A percentile compares a stretch with the other conserved stretches of the same genome.
phyloP scores from a whole-genome alignment of 768 basidiomycete species.

The Tylopilus balloui region DNA sequence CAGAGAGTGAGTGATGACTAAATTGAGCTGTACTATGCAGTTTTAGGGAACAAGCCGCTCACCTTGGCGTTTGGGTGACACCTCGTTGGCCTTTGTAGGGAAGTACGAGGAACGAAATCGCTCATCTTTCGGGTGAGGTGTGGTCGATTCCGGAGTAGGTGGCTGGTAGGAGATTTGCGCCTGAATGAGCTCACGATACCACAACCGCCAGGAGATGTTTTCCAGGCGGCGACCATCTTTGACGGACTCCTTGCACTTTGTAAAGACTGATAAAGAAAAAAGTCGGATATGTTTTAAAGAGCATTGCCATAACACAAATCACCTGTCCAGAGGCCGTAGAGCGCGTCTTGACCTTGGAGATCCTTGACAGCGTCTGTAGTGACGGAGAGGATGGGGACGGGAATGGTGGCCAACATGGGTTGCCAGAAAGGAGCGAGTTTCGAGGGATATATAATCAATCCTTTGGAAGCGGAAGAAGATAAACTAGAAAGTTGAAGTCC shows the following conservation, averaged over 20 bases:
- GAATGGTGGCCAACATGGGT: conserved; percentile 48
- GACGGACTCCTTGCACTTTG: conserved; percentile 75
- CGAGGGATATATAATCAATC: conserved; percentile 19
- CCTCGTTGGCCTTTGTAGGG: conserved; percentile 17
- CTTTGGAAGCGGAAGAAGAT: conserved; percentile 14
- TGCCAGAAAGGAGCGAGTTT: conserved; percentile 11
- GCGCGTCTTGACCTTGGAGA: conserved; percentile 63
- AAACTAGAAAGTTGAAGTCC: conserved; percentile 10
- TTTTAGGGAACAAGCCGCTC: conserved; percentile 13
- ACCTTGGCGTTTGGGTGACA: conserved; percentile 13
- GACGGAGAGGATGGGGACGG: conserved; percentile 64
- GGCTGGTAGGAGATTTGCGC: conserved; percentile 27
- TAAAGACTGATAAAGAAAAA: conserved; percentile 54
- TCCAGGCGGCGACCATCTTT: conserved; percentile 79
- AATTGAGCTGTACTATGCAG: conserved; percentile 11
- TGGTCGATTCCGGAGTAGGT: conserved; percentile 25
- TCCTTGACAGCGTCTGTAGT: conserved; percentile 62
- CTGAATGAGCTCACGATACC: conserved; percentile 61
- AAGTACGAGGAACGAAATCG: conserved; percentile 26
- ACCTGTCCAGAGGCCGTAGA: conserved; percentile 69
- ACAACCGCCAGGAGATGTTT: conserved; percentile 85
- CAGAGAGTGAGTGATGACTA: conserved; percentile 9
- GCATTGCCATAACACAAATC: conserved; percentile 6
- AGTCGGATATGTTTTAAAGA: background rate
- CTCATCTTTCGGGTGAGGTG: conserved; percentile 16